Evolutionary conservation across 441 rosid genomes (phyloP).

Genomic region (Raphanus hybrid): DNA sequence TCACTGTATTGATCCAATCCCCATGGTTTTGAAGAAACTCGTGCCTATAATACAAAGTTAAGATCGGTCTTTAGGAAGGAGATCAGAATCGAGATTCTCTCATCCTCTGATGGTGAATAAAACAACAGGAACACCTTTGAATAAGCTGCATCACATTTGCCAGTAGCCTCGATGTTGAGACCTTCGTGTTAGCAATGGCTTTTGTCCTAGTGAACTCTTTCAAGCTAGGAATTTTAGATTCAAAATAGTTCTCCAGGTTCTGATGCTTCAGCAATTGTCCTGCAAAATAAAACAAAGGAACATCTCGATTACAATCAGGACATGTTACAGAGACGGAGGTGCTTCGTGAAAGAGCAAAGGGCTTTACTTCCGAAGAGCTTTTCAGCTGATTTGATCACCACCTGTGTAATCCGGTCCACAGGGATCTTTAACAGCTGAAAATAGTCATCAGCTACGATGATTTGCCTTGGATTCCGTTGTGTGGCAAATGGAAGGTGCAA

Average conservation of each 20-base stretch:
- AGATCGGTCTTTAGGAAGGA: constrained; percentile 22
- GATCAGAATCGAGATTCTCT: constrained; percentile 16
- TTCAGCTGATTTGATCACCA: constrained; percentile 79
- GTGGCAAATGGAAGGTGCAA: constrained; percentile 86
- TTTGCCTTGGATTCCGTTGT: constrained; percentile 85
- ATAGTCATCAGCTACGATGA: constrained; percentile 89
- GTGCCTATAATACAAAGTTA: constrained; percentile 55
- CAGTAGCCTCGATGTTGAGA: constrained; percentile 56
- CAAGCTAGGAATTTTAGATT: constrained; percentile 86
- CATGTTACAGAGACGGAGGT: constrained; percentile 12
- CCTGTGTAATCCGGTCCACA: constrained; percentile 68
- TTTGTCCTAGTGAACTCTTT: constrained; percentile 61
- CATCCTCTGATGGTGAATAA: constrained; percentile 26
- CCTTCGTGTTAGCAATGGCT: constrained; percentile 51
- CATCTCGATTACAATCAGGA: constrained; percentile 18
- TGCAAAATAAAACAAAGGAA: constrained; percentile 32
- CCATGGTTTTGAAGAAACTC: constrained; percentile 73
- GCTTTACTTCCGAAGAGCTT: constrained; percentile 91
- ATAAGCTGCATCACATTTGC: constrained; percentile 67
- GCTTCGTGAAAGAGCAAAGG: constrained; percentile 17
- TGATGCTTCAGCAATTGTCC: constrained; percentile 93
- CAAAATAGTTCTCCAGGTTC: constrained; percentile 60
- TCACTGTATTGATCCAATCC: constrained; percentile 74
- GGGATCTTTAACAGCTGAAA: constrained; percentile 80
- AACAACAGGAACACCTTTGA: constrained; percentile 59